phyloP scores from a whole-genome alignment of 768 basidiomycete genomes.

The Inosperma sp. region DNA sequence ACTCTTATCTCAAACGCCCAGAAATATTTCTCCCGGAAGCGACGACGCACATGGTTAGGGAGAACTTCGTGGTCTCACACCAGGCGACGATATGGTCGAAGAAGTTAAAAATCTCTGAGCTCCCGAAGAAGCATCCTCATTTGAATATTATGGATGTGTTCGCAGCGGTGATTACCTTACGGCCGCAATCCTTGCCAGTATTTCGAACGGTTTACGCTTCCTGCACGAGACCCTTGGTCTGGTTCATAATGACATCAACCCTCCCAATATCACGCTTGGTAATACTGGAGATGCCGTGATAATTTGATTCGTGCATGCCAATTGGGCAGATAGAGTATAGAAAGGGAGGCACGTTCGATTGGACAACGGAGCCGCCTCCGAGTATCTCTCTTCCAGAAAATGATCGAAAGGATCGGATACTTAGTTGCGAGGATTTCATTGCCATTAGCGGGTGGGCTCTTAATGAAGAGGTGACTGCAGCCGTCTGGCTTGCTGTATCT shows the following conservation, averaged over 20 bases:
- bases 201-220: neutral
- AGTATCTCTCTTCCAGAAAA: neutral
- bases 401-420: neutral
- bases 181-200: neutral
- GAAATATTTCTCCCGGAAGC: neutral
- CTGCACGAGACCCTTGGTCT: neutral
- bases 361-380: neutral
- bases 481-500: too few species aligned
- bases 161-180: neutral
- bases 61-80: neutral
- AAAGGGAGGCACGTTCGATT: neutral
- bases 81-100: neutral
- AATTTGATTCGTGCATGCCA: conserved; percentile 58
- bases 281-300: conserved; percentile 93
- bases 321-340: neutral
- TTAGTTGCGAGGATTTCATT: neutral
- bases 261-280: conserved; percentile 94
- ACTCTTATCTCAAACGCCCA: neutral
- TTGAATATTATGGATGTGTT: neutral
- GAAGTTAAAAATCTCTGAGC: neutral
- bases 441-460: too few species aligned
- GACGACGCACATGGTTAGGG: neutral
- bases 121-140: neutral
- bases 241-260: conserved; percentile 77
- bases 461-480: too few species aligned